Conservation (phyloP, 2,329 filamentous ascomycete genomes). For the Penicillium sp. region DNA sequence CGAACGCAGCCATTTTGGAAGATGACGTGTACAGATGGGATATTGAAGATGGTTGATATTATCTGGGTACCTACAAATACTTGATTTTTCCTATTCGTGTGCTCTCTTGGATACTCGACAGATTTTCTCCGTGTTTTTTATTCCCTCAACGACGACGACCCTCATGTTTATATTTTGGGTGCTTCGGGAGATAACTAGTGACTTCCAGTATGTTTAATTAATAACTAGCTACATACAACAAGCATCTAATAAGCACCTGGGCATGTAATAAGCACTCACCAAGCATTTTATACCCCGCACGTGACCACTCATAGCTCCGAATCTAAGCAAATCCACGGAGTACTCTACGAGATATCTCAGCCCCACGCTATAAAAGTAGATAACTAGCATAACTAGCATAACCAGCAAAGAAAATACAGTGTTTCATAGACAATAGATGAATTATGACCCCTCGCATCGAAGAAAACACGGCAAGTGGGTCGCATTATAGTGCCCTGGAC, state of each 20-base stretch:
- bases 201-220: not conserved
- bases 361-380: not conserved
- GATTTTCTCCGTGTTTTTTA: too few species aligned
- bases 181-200: not conserved
- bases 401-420: not conserved
- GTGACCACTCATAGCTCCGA: not conserved
- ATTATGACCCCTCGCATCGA: not conserved
- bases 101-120: not conserved
- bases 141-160: too few species aligned
- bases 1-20: not conserved
- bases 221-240: not conserved
- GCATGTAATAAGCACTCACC: not conserved
- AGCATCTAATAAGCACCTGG: not conserved
- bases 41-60: not conserved
- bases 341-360: too few species aligned
- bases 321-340: not conserved
- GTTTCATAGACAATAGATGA: not conserved
- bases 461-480: constrained; percentile 3
- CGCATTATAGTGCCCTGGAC: not conserved
- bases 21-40: not conserved
- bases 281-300: not conserved
- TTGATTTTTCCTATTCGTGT: not conserved
- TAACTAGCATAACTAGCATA: too few species aligned
- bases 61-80: not conserved
- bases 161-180: not conserved